Evolutionary conservation across 768 basidiomycete species (phyloP), one percentile per base, ranked within the genome.

Genomic region (Trametes sanguinea): DNA sequence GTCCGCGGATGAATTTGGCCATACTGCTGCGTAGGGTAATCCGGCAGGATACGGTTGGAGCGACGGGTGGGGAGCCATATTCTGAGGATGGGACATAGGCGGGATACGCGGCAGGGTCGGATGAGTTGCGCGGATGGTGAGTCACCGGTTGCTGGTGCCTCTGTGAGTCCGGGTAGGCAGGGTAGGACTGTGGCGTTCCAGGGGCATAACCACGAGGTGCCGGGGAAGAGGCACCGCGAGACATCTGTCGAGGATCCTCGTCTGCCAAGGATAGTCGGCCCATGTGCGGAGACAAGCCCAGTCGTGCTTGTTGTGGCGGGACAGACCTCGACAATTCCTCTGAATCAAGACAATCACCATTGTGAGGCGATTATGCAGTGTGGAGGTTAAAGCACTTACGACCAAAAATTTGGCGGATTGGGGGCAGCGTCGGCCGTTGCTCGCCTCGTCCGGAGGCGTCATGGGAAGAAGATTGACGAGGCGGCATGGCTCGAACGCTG

Each of bases 371-470:
- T 22, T 22, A 22, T 22, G 22, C 22, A 22, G 22, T 22, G 22
- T 22, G 22, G 16, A 37, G 8, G 42, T 27, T n/a, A 29, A 6
- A 6, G 54, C 60, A 63, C 69, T 67, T 60, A 86, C 89, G 83
- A 78, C 81, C 76, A 69, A 90, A 86, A 61, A 90, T 74, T 72
- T 87, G 85, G 52, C 86, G 85, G 57, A 90, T 89, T 50, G 87
- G 81, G 43, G 89, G 89, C 61, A 90, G 84, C 14, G 83, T 87
- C 56, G 86, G 85, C 46, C 87, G 82, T 62, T 76, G 73, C 57
- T 68, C 67, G 40, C 60, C 66, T 54, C 62, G 68, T 44, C 67
- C 58, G 3, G 66, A 58, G 42, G 65, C 50, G 58, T 69, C 66
- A 44, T 48, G 47, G 39, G 65, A 63, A 39, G 65, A 57, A 14